phyloP scores from a whole-genome alignment of 2,329 filamentous ascomycete genomes.

The Fusarium mangiferae region DNA sequence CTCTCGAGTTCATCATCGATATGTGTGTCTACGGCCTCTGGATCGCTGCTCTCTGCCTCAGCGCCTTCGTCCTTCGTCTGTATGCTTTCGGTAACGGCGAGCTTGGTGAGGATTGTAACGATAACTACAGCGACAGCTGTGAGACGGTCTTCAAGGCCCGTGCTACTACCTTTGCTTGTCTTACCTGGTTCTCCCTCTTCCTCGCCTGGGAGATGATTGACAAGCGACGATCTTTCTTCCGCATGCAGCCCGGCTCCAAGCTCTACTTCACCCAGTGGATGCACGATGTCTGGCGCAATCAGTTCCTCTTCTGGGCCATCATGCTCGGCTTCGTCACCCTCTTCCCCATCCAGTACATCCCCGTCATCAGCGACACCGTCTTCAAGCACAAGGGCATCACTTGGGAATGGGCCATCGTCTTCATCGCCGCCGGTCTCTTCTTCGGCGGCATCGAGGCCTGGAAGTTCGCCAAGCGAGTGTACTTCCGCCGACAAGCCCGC shows the following conservation, averaged over 20 bases:
- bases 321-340: conserved; percentile 58
- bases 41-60: conserved; percentile 72
- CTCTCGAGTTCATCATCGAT: conserved; percentile 71
- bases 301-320: conserved; percentile 76
- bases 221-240: conserved; percentile 78
- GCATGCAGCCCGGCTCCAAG: conserved; percentile 72
- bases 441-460: conserved; percentile 67
- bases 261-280: conserved; percentile 74
- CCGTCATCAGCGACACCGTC: conserved; percentile 66
- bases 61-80: conserved; percentile 71
- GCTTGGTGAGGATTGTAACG: conserved; percentile 71
- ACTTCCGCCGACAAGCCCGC: conserved; percentile 45
- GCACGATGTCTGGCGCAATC: conserved; percentile 75
- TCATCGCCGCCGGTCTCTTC: conserved; percentile 64
- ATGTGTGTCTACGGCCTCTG: conserved; percentile 75
- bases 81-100: conserved; percentile 71
- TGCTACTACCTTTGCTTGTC: conserved; percentile 76
- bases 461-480: conserved; percentile 67
- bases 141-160: conserved; percentile 76
- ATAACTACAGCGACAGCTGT: conserved; percentile 63
- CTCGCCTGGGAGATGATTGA: conserved; percentile 83
- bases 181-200: conserved; percentile 82
- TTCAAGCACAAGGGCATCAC: conserved; percentile 70
- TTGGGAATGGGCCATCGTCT: conserved; percentile 73
- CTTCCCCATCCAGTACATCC: conserved; percentile 68